Conservation (phyloP, 2,329 filamentous ascomycete species). For the Monosporascus cannonballus region DNA sequence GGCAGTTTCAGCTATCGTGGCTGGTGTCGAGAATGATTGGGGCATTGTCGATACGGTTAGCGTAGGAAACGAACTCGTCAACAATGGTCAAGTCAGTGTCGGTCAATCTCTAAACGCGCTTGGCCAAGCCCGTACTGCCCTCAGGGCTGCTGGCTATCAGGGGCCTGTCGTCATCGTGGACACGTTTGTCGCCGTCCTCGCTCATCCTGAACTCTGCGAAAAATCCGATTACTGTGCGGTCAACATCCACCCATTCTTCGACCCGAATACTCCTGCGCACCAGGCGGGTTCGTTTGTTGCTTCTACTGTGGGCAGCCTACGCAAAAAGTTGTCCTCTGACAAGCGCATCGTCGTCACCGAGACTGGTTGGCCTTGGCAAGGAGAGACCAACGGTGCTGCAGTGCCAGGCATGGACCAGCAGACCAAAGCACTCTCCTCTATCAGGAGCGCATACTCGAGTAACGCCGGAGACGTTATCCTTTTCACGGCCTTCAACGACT, state of each 20-base stretch:
- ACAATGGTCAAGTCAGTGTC: constrained; percentile 50
- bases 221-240: constrained; percentile 72
- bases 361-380: constrained; percentile 75
- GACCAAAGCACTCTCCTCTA: constrained; percentile 54
- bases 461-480: constrained; percentile 54
- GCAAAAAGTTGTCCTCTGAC: constrained; percentile 31
- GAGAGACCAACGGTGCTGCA: constrained; percentile 59
- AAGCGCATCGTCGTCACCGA: constrained; percentile 72
- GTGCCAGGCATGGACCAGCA: constrained; percentile 65
- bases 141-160: constrained; percentile 58
- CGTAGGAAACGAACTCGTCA: constrained; percentile 78
- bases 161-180: constrained; percentile 77
- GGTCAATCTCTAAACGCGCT: constrained; percentile 53
- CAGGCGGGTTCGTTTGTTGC: constrained; percentile 63
- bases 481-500: constrained; percentile 74
- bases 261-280: constrained; percentile 51
- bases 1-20: constrained; percentile 56
- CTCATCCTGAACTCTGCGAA: constrained; percentile 63
- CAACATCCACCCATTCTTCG: constrained; percentile 83
- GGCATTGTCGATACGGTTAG: constrained; percentile 61
- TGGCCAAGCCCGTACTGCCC: constrained; percentile 45
- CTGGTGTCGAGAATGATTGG: constrained; percentile 60
- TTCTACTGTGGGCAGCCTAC: constrained; percentile 43
- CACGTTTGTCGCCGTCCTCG: constrained; percentile 63
- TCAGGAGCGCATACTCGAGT: constrained; percentile 52